Evolutionary conservation across 768 basidiomycete species (phyloP).

Genomic region (Tylopilus rubrobrunneus): DNA sequence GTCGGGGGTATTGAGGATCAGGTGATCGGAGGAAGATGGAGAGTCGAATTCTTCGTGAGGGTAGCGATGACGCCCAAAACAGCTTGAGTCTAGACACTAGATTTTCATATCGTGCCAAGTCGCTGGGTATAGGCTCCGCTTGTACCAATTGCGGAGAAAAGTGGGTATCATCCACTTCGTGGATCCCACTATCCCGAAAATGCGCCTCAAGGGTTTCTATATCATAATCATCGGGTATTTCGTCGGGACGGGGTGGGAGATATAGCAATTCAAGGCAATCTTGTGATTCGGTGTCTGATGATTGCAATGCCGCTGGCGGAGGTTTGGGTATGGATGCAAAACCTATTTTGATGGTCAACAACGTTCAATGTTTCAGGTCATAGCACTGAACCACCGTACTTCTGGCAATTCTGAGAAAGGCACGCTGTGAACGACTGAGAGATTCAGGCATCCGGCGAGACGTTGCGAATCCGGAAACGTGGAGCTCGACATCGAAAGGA

Average conservation of each 20-base stretch:
- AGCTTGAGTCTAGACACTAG: conserved; percentile 71
- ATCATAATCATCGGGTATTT: conserved; percentile 59
- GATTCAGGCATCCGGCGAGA: conserved; percentile 54
- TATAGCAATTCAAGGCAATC: conserved; percentile 29
- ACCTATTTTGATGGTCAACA: conserved; percentile 38
- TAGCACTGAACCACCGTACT: conserved; percentile 36
- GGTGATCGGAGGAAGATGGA: conserved; percentile 46
- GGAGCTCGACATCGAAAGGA: conserved; percentile 68
- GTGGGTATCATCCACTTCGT: conserved; percentile 14
- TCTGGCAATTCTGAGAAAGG: conserved; percentile 76
- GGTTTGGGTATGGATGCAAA: conserved; percentile 73
- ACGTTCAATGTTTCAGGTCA: background rate
- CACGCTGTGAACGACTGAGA: conserved; percentile 68
- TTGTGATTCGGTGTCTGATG: conserved; percentile 26
- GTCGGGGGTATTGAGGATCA: conserved; percentile 23
- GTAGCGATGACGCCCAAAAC: conserved; percentile 75
- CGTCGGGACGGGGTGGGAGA: conserved; percentile 55
- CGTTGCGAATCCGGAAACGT: conserved; percentile 74
- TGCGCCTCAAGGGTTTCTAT: conserved; percentile 52
- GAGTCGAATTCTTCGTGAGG: conserved; percentile 59
- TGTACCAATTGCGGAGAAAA: conserved; percentile 15
- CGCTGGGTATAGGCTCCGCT: conserved; percentile 22
- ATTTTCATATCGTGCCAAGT: conserved; percentile 59
- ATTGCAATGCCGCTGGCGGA: conserved; percentile 21
- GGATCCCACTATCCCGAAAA: conserved; percentile 35